phyloP scores from a whole-genome alignment of 148 eudicot species.

The Vaccinium vitisidaea region DNA sequence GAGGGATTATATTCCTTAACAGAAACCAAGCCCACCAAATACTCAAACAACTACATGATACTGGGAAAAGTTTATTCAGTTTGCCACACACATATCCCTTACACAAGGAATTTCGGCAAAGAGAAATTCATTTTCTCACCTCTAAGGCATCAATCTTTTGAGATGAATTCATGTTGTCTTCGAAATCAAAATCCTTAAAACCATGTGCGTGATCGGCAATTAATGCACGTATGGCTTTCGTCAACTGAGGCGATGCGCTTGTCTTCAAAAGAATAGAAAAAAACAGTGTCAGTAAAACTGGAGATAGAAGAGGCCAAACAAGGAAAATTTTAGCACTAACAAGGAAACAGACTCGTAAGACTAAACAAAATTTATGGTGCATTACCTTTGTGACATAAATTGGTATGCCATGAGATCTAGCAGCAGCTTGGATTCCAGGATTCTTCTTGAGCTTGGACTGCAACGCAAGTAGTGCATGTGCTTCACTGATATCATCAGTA shows the following conservation, averaged over 20 bases:
- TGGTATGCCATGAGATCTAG: conserved; percentile 70
- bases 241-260: conserved; percentile 63
- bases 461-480: conserved; percentile 77
- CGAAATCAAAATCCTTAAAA: conserved; percentile 45
- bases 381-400: conserved; percentile 74
- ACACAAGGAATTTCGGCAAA: not conserved
- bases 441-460: conserved; percentile 92
- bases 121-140: conserved; percentile 40
- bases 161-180: conserved; percentile 44
- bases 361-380: not conserved
- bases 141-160: conserved; percentile 89
- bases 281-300: not conserved
- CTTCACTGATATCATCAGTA: conserved; percentile 87
- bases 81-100: too few relatives aligned
- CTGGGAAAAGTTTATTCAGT: too few relatives aligned
- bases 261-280: conserved; percentile 46
- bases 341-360: not conserved
- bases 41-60: too few relatives aligned
- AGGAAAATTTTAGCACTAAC: not conserved
- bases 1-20: too few relatives aligned
- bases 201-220: conserved; percentile 59
- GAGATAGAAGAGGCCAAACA: not conserved
- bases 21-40: too few relatives aligned
- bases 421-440: conserved; percentile 78
- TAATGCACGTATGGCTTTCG: conserved; percentile 64